Evolutionary conservation across 225 moss, liverwort and hornwort species (phyloP), one percentile per base, ranked within the genome.

Genomic region (Thuidium tamariscinum): DNA sequence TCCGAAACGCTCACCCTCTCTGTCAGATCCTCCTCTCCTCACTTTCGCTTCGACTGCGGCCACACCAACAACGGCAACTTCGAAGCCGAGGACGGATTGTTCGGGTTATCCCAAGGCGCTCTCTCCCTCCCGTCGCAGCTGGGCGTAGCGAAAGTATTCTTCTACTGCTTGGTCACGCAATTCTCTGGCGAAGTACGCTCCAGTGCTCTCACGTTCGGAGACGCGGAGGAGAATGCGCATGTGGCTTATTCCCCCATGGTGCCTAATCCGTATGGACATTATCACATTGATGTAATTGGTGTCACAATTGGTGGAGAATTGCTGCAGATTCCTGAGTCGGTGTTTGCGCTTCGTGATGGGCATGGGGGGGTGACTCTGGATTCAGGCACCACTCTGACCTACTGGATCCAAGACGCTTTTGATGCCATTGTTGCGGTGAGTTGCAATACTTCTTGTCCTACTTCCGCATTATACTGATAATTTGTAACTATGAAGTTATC

Each of bases 301-400:
- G 67, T 87, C 29, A 66, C 59, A 19, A 13, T 89, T 9, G 87
- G 87, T 7, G 41, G 83, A 27, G 55, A 34, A 17, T 61, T 25
- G 61, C 59, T 88, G 30, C 13, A 34, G 16, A 86, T 86, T 88
- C 83, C 83, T 39, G 5, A 4, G 12, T 81, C 76, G 7, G 68
- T 79, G 11, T 83, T 91, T 54, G 65, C 17, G 25, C 22, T 88
- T 15, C 34, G 30, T 37, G 34, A 41, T 27, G 91, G 89, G 5
- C 0, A 22, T 16, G 87, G 89, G 4, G 89, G 91, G 1, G 37
- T 75, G 5, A 83, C 89, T 34, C 79, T 91, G 22, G 89, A 91
- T 34, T 91, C 89, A 1, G 91, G 89, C 13, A 91, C 91, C 49
- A 91, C 91, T 12, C 15, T 91, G 61, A 88, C 80, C 15, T 90